phyloP scores from a whole-genome alignment of 2,329 filamentous ascomycete species.

The Pseudocercospora fijiensis region DNA sequence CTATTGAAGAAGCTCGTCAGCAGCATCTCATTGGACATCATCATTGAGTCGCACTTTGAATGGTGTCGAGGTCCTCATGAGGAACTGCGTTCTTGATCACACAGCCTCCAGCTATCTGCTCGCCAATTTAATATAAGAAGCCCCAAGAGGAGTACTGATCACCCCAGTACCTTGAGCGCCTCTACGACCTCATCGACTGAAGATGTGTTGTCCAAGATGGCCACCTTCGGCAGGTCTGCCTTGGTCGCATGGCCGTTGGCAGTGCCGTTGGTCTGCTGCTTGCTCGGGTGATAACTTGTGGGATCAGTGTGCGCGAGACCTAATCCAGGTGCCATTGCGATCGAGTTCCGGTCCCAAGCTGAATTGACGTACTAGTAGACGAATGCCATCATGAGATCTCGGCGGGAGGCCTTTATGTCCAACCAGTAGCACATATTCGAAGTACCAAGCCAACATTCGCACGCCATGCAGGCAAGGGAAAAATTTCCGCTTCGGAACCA shows the following conservation, averaged over 20 bases:
- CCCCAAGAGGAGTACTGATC: not conserved
- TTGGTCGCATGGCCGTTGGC: not conserved
- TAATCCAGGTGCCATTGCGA: constrained; percentile 8
- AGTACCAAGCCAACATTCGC: not conserved
- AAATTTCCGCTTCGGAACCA: not conserved
- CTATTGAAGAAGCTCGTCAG: not conserved
- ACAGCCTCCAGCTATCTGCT: constrained; percentile 9
- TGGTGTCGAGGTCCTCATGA: constrained; percentile 4
- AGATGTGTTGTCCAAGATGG: constrained; percentile 4
- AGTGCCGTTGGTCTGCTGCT: not conserved
- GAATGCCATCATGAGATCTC: not conserved
- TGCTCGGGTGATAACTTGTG: constrained; percentile 8
- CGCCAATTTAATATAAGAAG: not conserved
- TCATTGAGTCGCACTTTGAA: not conserved
- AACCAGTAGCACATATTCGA: not conserved
- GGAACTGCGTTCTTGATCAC: constrained; percentile 7
- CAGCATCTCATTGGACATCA: not conserved
- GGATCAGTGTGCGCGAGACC: constrained; percentile 12
- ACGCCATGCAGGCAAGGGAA: not conserved
- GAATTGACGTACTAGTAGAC: no score
- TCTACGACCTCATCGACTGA: constrained; percentile 9
- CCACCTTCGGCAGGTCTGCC: not conserved
- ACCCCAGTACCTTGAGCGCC: constrained; percentile 2
- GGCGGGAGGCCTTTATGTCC: not conserved
- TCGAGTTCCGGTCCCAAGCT: not conserved